Conservation (phyloP, 2,329 filamentous ascomycete species). For the Zarea fungicola region DNA sequence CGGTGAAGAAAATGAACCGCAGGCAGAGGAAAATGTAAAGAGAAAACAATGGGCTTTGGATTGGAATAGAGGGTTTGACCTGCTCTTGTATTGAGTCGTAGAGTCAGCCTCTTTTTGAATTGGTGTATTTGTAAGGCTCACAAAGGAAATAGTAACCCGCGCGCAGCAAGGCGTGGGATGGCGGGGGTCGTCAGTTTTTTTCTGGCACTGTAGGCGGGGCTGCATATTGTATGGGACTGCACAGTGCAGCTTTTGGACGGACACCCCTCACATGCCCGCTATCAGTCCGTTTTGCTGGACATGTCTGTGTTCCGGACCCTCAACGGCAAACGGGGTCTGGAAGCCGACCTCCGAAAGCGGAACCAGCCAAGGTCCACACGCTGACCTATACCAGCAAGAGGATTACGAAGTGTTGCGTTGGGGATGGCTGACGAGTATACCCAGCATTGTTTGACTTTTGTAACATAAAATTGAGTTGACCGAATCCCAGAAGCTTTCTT, state of each 20-base stretch:
- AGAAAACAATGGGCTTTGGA: neutral
- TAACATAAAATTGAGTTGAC: too few relatives aligned
- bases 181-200: conserved; percentile 10
- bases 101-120: conserved; percentile 4
- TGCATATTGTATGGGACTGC: neutral
- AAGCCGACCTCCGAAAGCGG: conserved; percentile 14
- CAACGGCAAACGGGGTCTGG: conserved; percentile 7
- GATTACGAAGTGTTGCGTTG: conserved; percentile 9
- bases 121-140: conserved; percentile 13
- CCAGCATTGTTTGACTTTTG: too few relatives aligned
- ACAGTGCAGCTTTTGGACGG: conserved; percentile 11
- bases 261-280: conserved; percentile 5
- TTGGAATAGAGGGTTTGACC: neutral
- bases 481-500: too few relatives aligned
- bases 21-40: too few relatives aligned
- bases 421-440: too few relatives aligned
- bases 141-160: conserved; percentile 2
- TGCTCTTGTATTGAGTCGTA: too few relatives aligned
- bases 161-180: conserved; percentile 7
- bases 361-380: neutral
- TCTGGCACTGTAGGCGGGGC: conserved; percentile 9
- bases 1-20: neutral
- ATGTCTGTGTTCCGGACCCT: conserved; percentile 4
- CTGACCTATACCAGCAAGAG: conserved; percentile 12
- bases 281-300: too few relatives aligned